phyloP scores from a whole-genome alignment of 805 yeast species.

The Danielia reshetovae region DNA sequence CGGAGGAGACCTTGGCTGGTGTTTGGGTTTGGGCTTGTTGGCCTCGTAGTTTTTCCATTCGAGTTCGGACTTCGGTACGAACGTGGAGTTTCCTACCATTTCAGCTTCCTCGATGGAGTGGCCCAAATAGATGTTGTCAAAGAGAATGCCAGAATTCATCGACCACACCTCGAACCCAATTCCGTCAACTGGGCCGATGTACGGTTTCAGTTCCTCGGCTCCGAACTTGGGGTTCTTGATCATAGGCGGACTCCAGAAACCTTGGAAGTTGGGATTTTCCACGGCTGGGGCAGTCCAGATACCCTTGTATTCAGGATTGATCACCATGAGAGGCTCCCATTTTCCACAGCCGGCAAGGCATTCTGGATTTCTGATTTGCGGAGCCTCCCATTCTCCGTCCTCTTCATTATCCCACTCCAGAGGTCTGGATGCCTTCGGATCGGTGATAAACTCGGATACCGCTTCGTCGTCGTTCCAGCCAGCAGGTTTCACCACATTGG shows the following conservation, averaged over 20 bases:
- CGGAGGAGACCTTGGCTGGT: conserved; percentile 45
- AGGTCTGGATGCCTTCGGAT: conserved; percentile 66
- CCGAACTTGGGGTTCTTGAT: conserved; percentile 69
- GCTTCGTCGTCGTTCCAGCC: conserved; percentile 67
- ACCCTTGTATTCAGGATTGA: conserved; percentile 71
- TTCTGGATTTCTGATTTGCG: conserved; percentile 66
- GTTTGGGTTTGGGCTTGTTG: conserved; percentile 38
- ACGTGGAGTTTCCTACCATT: conserved; percentile 72
- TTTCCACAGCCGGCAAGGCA: conserved; percentile 78
- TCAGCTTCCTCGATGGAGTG: conserved; percentile 85
- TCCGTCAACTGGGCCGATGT: conserved; percentile 67
- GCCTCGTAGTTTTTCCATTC: conserved; percentile 44
- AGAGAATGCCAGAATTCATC: conserved; percentile 68
- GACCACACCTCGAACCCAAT: conserved; percentile 90
- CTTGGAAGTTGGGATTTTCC: conserved; percentile 72
- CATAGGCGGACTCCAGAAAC: conserved; percentile 68
- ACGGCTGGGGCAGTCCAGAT: conserved; percentile 70
- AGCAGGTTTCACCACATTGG: conserved; percentile 62
- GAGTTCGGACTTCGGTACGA: conserved; percentile 46
- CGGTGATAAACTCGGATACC: conserved; percentile 53
- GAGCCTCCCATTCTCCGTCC: conserved; percentile 83
- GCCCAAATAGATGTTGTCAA: conserved; percentile 83
- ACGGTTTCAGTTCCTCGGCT: conserved; percentile 50
- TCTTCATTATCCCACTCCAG: conserved; percentile 86
- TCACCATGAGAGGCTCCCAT: conserved; percentile 67